These are phyloP conservation scores for Galeopsis tetrahit DNA, from an alignment of 257 asterid genomes.

Conservation along the genomic window DNA sequence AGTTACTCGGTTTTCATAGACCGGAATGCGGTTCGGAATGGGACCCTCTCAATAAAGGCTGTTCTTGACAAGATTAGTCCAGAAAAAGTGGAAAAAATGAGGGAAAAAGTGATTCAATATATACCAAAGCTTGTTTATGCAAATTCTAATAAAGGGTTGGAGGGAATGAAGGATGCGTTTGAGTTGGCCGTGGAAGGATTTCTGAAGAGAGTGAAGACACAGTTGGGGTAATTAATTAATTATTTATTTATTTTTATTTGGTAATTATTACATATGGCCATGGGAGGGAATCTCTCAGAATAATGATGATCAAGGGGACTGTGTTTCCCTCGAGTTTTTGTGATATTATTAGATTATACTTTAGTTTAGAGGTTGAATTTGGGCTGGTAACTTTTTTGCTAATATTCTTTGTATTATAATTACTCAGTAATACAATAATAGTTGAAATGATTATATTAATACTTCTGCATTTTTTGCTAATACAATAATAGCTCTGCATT, in stretches of 20 bases:
- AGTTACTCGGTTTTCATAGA: constrained; percentile 80
- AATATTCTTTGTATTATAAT: background rate
- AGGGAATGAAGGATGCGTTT: constrained; percentile 75
- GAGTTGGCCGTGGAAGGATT: constrained; percentile 79
- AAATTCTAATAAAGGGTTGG: constrained; percentile 51
- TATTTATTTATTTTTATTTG: background rate
- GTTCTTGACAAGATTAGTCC: constrained; percentile 51
- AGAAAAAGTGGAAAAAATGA: constrained; percentile 56
- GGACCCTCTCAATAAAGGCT: constrained; percentile 44
- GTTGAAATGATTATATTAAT: too few species aligned
- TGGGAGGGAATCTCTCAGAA: too few species aligned
- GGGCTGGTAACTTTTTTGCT: background rate
- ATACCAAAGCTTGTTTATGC: constrained; percentile 66
- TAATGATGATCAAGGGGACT: background rate
- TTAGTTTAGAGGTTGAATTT: constrained; percentile 10
- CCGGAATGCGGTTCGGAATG: constrained; percentile 66
- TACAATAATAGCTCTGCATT: too few species aligned
- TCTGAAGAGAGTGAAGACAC: constrained; percentile 47
- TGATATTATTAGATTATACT: background rate
- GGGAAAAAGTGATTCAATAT: constrained; percentile 63
- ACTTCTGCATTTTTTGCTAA: too few species aligned
- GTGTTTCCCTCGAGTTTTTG: background rate
- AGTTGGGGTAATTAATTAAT: background rate
- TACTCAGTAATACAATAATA: background rate
- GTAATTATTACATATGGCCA: background rate